Evolutionary conservation across 139 green algal genomes (phyloP), one percentile per base, ranked within the genome.

Genomic region (Pleodorina starrii): DNA sequence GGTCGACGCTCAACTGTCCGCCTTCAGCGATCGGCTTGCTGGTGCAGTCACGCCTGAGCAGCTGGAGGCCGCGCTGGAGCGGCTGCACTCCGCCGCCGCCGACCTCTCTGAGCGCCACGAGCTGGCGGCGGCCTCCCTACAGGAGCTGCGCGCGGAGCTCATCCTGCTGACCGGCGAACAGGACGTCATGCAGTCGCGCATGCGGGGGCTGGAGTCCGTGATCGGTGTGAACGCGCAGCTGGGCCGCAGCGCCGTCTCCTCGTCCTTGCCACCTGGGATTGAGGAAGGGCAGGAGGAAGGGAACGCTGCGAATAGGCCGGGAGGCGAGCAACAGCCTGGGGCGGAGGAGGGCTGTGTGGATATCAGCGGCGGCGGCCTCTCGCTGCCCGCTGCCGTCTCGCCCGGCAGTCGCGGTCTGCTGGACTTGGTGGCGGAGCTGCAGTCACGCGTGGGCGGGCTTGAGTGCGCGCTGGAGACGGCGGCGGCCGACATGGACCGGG

Each of bases 121-220:
- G 29, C 29, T 87, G 57, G 60, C 60, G 60, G 21, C 27, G n/a
- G 60, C 59, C 1, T 63, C 60, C 14, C 25, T 78, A 1, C 60
- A 87, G 23, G 60, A 50, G n/a, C 17, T 59, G 42, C 81, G 81
- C 35, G 25, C 59, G 21, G 79, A 87, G 43, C 81, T 87, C 12
- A 78, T 76, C 19, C 16, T 90, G 48, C 86, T 86, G 60, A 81
- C 51, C 2, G 59, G 81, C 9, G 60, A 87, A 43, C 29, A 46
- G 60, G 81, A 87, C 43, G 60, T 87, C 27, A 6, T 81, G 44
- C 23, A 42, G 46, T 63, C 76, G 7, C 71, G 73, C 46, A 12
- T 90, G 35, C 57, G 48, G 19, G 60, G 43, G 36, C 44, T 86
- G 46, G 86, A 71, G 60, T 69, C 60, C 6, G 46, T 51, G 7